Evolutionary conservation across 2,329 filamentous ascomycete species (phyloP).

Genomic region (Didymellaceae sp.): DNA sequence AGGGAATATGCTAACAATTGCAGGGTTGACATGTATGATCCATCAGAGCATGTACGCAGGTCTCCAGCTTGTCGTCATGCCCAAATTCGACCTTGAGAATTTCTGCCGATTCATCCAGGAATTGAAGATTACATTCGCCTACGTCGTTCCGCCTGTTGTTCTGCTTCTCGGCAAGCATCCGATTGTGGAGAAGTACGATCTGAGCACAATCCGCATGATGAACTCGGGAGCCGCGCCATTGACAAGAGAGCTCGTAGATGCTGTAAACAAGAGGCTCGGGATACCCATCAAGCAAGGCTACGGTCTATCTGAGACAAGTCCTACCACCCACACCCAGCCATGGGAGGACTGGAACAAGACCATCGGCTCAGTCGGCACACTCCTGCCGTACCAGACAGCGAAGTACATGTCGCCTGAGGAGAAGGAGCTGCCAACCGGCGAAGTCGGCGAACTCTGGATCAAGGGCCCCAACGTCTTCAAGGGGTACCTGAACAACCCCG

Average conservation of each 20-base stretch:
- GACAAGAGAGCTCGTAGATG: slow-evolving; percentile 78
- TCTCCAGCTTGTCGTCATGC: slow-evolving; percentile 71
- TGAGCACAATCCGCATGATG: slow-evolving; percentile 79
- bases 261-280: slow-evolving; percentile 74
- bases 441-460: slow-evolving; percentile 68
- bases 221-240: slow-evolving; percentile 88
- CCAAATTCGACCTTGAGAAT: slow-evolving; percentile 80
- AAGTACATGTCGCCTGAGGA: slow-evolving; percentile 74
- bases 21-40: slow-evolving; percentile 74
- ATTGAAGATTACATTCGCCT: slow-evolving; percentile 76
- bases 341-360: slow-evolving; percentile 78
- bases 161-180: slow-evolving; percentile 82
- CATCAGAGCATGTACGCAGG: slow-evolving; percentile 72
- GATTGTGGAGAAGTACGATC: slow-evolving; percentile 77
- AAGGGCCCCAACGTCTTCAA: slow-evolving; percentile 81
- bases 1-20: slow-evolving; percentile 5
- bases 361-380: slow-evolving; percentile 78
- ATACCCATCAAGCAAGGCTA: slow-evolving; percentile 92
- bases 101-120: slow-evolving; percentile 80
- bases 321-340: slow-evolving; percentile 75
- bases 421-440: slow-evolving; percentile 66
- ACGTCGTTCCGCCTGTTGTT: slow-evolving; percentile 84
- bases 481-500: slow-evolving; percentile 77
- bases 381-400: slow-evolving; percentile 80
- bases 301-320: slow-evolving; percentile 85